A percentile compares a stretch with the other conserved stretches of the same genome.
Evolutionary conservation across 768 basidiomycete genomes (phyloP).

Genomic region (Kwoniella botswanensis): DNA sequence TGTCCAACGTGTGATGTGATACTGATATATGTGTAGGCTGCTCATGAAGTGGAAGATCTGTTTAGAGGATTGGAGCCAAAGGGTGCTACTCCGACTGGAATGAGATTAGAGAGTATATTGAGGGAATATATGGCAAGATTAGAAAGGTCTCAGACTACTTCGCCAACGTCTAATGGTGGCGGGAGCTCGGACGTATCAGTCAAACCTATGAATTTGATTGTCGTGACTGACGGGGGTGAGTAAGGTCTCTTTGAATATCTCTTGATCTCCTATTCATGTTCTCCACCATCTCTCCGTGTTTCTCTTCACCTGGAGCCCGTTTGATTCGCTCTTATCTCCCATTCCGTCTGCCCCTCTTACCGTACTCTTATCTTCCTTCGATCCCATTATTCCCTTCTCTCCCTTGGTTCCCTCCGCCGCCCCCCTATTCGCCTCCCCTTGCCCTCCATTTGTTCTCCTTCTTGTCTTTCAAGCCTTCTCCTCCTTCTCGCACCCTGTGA

Average conservation of each 20-base stretch:
- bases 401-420: too few species aligned
- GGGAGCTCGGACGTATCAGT: conserved; percentile 28
- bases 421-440: too few species aligned
- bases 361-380: too few species aligned
- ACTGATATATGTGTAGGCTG: conserved; percentile 23
- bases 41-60: conserved; percentile 51
- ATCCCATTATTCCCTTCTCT: too few species aligned
- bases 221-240: conserved; percentile 53
- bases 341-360: neutral
- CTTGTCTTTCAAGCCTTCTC: neutral
- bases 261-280: too few species aligned
- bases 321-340: neutral
- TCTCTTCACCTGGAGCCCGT: too few species aligned
- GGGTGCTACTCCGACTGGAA: conserved; percentile 51
- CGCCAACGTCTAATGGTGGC: conserved; percentile 8
- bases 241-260: too few species aligned
- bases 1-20: neutral
- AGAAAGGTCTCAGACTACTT: conserved; percentile 28
- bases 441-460: neutral
- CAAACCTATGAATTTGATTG: conserved; percentile 54
- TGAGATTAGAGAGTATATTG: conserved; percentile 47
- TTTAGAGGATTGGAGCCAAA: conserved; percentile 49
- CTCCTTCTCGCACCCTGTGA: neutral
- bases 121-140: conserved; percentile 51
- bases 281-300: neutral